Conservation (phyloP, 371 early-diverging fungal genomes). For the Fennellomyces sp. region DNA sequence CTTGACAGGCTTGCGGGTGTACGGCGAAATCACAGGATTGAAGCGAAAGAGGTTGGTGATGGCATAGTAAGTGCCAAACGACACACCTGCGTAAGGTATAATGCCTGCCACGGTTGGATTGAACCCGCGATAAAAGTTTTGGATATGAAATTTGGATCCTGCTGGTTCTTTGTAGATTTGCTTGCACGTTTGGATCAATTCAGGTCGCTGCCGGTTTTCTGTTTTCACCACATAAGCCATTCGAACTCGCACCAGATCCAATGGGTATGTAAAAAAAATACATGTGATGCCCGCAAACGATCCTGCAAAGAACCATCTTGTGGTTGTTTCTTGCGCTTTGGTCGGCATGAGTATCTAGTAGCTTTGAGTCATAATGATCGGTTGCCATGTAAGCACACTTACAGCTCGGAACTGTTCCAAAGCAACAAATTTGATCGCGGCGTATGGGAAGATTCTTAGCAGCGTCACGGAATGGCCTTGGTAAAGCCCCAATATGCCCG, state of each 20-base stretch:
- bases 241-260: slow-evolving; percentile 92
- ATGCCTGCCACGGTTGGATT: slow-evolving; percentile 90
- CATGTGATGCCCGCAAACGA: slow-evolving; percentile 88
- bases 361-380: too few species aligned
- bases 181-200: slow-evolving; percentile 35
- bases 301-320: slow-evolving; percentile 73
- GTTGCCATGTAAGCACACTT: slow-evolving; percentile 19
- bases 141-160: slow-evolving; percentile 26
- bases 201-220: slow-evolving; percentile 29
- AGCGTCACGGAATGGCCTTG: slow-evolving; percentile 96
- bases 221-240: slow-evolving; percentile 83
- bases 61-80: slow-evolving; percentile 78
- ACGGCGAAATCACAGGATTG: slow-evolving; percentile 33
- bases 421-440: slow-evolving; percentile 94
- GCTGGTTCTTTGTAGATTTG: slow-evolving; percentile 64
- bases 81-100: slow-evolving; percentile 95
- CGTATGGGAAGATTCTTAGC: slow-evolving; percentile 94
- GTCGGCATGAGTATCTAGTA: slow-evolving; percentile 71
- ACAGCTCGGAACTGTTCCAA: slow-evolving; percentile 87
- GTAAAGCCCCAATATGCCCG: slow-evolving; percentile 86
- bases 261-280: slow-evolving; percentile 90
- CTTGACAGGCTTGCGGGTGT: slow-evolving; percentile 28
- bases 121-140: slow-evolving; percentile 94
- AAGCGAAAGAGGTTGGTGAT: slow-evolving; percentile 61
- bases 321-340: slow-evolving; percentile 59